phyloP scores from a whole-genome alignment of 2,329 filamentous ascomycete genomes.

The Colletotrichum lupini region DNA sequence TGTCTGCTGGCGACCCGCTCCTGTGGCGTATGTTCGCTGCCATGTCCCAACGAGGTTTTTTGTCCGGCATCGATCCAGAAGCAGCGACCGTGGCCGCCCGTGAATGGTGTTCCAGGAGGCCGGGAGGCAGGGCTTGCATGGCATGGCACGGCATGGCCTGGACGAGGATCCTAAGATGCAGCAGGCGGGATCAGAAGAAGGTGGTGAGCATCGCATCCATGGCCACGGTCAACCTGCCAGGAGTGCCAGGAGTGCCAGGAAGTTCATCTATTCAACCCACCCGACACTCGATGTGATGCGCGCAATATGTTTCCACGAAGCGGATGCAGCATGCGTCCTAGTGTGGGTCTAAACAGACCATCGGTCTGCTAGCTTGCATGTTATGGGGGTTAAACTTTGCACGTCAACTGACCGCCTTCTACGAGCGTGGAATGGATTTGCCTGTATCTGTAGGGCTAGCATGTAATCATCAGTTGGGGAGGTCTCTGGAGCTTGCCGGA shows the following conservation, averaged over 20 bases:
- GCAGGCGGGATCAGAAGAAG: constrained; percentile 28
- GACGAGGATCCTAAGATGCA: constrained; percentile 35
- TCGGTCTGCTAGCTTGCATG: constrained; percentile 20
- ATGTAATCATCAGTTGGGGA: not conserved
- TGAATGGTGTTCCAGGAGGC: constrained; percentile 32
- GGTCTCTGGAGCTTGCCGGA: not conserved
- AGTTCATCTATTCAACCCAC: constrained; percentile 8
- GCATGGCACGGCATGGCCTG: constrained; percentile 28
- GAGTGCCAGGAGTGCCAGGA: constrained; percentile 2
- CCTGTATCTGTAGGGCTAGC: constrained; percentile 26
- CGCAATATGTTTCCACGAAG: constrained; percentile 27
- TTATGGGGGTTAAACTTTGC: constrained; percentile 28
- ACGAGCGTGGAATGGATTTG: not conserved
- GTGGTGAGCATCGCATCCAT: constrained; percentile 30
- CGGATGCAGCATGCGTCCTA: constrained; percentile 15
- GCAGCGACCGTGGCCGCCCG: constrained; percentile 24
- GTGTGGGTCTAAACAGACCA: constrained; percentile 23
- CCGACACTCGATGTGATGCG: constrained; percentile 23
- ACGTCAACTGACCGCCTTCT: constrained; percentile 32
- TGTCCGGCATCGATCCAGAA: constrained; percentile 26
- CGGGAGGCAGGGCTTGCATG: constrained; percentile 32
- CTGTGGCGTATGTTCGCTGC: constrained; percentile 21
- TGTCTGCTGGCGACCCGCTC: constrained; percentile 16
- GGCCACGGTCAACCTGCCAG: constrained; percentile 13
- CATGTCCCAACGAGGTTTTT: constrained; percentile 26